Conservation (phyloP, 352 stramenopile species). For the Plasmopara halstedii region DNA sequence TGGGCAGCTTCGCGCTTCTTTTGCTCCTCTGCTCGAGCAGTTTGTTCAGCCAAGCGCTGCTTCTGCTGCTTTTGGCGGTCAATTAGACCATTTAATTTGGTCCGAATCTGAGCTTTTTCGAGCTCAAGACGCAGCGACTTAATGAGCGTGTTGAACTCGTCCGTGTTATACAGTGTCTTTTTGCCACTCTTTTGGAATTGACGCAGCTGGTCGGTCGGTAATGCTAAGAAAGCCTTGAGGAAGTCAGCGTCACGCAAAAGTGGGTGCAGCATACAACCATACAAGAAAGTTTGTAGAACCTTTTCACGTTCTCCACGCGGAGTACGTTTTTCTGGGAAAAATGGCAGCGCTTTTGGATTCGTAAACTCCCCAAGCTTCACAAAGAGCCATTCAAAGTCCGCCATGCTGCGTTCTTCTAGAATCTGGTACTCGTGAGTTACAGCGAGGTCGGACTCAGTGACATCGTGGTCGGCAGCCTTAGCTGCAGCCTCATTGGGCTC, state of each 20-base stretch:
- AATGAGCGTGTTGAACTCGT: constrained; percentile 75
- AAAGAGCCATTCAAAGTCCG: constrained; percentile 83
- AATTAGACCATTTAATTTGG: constrained; percentile 63
- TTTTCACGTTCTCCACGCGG: constrained; percentile 41
- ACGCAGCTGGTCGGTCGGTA: constrained; percentile 59
- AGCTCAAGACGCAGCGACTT: constrained; percentile 75
- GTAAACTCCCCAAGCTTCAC: constrained; percentile 63
- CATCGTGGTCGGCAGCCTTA: constrained; percentile 38
- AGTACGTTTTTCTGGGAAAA: constrained; percentile 69
- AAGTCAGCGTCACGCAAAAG: constrained; percentile 71
- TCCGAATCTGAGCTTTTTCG: constrained; percentile 78
- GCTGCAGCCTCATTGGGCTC: constrained; percentile 58
- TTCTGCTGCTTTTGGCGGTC: constrained; percentile 67
- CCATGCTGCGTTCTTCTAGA: constrained; percentile 48
- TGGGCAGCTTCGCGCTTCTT: constrained; percentile 63
- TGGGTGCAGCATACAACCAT: constrained; percentile 73
- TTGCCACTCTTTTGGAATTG: constrained; percentile 63
- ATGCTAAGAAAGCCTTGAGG: constrained; percentile 76
- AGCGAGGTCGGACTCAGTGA: constrained; percentile 50
- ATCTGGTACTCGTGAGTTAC: constrained; percentile 82
- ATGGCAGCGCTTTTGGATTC: constrained; percentile 74
- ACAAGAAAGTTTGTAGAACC: constrained; percentile 74
- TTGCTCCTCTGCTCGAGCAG: constrained; percentile 49
- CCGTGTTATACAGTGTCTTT: constrained; percentile 70
- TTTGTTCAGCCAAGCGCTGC: constrained; percentile 53